Evolutionary conservation across 2,329 filamentous ascomycete genomes (phyloP).

Genomic region (Beauveria australis): DNA sequence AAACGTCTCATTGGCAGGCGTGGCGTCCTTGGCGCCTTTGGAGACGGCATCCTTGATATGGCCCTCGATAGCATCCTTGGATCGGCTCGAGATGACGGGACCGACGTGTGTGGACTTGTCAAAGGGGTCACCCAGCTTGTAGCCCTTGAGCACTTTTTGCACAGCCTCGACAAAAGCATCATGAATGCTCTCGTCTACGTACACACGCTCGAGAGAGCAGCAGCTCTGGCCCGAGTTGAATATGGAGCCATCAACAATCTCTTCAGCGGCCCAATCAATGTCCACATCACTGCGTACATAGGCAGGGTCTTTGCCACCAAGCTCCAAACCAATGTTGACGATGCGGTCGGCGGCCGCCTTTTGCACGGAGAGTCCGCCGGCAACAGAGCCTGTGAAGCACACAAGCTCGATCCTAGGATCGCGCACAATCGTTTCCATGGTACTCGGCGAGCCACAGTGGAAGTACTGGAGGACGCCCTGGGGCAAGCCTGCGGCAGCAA

Average conservation of each 20-base stretch:
- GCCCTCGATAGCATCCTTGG: conserved; percentile 65
- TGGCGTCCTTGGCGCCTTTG: conserved; percentile 77
- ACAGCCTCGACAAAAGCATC: conserved; percentile 73
- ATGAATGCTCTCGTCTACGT: conserved; percentile 78
- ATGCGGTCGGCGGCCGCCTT: conserved; percentile 76
- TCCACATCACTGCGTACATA: conserved; percentile 84
- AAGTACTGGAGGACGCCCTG: conserved; percentile 83
- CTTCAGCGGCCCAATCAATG: conserved; percentile 80
- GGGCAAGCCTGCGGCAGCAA: conserved; percentile 73
- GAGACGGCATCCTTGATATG: conserved; percentile 77
- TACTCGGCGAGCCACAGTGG: conserved; percentile 71
- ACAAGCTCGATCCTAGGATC: conserved; percentile 71
- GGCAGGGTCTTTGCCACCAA: conserved; percentile 91
- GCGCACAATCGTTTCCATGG: conserved; percentile 71
- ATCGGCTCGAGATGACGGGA: conserved; percentile 76
- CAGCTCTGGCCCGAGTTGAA: conserved; percentile 99
- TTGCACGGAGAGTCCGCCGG: conserved; percentile 78
- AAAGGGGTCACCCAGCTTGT: conserved; percentile 82
- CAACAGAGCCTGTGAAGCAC: conserved; percentile 91
- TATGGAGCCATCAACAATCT: conserved; percentile 91
- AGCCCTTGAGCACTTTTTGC: conserved; percentile 70
- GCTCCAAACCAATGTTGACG: conserved; percentile 78
- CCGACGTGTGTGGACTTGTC: conserved; percentile 74
- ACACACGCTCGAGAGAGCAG: conserved; percentile 86
- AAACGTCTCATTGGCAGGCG: conserved; percentile 75